Conservation (phyloP, 306 rosid genomes). For the Lathyrus tuberosus region DNA sequence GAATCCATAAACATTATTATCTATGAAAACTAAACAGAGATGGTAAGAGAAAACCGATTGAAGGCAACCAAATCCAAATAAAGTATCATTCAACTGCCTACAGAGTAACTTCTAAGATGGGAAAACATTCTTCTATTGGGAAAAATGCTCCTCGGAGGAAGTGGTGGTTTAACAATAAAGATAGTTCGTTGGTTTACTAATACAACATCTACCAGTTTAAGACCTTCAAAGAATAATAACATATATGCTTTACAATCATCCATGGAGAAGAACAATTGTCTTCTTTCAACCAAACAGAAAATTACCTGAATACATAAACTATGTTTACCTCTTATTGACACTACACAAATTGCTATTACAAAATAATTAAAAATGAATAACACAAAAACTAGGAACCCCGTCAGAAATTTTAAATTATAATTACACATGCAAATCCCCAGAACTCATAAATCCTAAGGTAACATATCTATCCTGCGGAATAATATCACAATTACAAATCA, state of each 20-base stretch:
- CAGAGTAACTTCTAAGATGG: not conserved
- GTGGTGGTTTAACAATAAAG: slow-evolving; percentile 2
- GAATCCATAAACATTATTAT: not conserved
- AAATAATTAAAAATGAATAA: not conserved
- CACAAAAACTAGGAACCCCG: not conserved
- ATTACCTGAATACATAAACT: not conserved
- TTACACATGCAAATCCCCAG: slow-evolving; percentile 3
- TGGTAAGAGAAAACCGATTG: not conserved
- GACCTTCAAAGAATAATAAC: not conserved
- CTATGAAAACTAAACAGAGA: not conserved
- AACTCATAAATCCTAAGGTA: slow-evolving; percentile 6
- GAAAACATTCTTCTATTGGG: not conserved
- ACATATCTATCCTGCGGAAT: not conserved
- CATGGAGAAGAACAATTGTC: not conserved
- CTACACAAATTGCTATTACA: not conserved
- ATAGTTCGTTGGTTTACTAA: not conserved
- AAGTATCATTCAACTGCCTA: slow-evolving; percentile 2
- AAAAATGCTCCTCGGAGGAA: not conserved
- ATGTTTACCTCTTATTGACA: not conserved
- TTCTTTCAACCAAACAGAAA: slow-evolving; percentile 14
- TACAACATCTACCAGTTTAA: slow-evolving; percentile 6
- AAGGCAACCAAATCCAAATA: not conserved
- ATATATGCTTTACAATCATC: not conserved
- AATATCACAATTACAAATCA: not conserved
- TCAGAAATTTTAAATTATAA: not conserved